Conservation (phyloP, 2,329 filamentous ascomycete species). For the Pseudogymnoascus sp. region DNA sequence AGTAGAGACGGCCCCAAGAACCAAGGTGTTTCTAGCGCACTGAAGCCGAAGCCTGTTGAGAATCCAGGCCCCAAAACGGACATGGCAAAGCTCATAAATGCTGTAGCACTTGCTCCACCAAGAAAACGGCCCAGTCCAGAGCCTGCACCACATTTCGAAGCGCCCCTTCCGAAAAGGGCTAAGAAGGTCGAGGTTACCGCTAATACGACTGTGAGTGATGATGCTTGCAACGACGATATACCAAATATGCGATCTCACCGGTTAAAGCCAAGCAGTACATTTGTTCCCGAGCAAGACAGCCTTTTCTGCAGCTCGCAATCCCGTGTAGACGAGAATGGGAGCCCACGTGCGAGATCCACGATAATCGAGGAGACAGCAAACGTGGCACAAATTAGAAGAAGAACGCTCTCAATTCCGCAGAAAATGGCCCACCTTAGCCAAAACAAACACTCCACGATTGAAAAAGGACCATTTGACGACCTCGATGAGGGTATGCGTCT, state of each 20-base stretch:
- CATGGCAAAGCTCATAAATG: not conserved
- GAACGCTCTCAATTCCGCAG: conserved; percentile 14
- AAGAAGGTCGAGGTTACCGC: not conserved
- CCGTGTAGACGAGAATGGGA: conserved; percentile 22
- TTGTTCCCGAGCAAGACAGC: conserved; percentile 13
- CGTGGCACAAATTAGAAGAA: not conserved
- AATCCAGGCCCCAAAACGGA: not conserved
- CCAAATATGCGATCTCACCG: not conserved
- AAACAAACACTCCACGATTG: not conserved
- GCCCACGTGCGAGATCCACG: conserved; percentile 16
- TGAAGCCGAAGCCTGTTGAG: not conserved
- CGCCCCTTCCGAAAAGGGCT: not conserved
- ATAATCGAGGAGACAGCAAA: not conserved
- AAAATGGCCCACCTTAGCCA: conserved; percentile 12
- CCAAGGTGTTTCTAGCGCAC: conserved; percentile 16
- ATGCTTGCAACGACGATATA: not conserved
- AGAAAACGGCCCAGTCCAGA: conserved; percentile 16
- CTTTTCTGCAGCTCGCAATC: conserved; percentile 10
- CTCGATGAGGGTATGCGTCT: not conserved
- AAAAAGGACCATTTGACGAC: not conserved
- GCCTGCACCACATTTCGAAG: not conserved
- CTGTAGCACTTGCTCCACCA: not conserved
- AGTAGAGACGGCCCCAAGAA: conserved; percentile 17
- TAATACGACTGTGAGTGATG: not conserved
- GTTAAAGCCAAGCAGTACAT: conserved; percentile 11